Base-by-base conservation (phyloP, 2,329 filamentous ascomycete species). In the Chlorencoelia australis region DNA sequence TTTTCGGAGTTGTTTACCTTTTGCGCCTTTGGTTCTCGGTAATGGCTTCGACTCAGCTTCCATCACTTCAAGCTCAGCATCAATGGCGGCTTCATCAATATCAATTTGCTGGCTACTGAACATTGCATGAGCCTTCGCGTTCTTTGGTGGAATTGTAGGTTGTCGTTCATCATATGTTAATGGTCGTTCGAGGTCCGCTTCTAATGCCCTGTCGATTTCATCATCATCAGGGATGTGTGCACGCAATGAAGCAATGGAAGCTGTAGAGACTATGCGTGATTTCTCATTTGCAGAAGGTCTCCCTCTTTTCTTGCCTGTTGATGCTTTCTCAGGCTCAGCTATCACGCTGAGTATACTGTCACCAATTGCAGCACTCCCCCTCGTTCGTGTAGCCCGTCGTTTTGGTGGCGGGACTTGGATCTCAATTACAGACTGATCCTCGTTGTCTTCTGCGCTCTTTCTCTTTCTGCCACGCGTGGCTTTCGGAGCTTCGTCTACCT, bases 161-260 rank as follows among this genome's bases (percentile, higher is more conserved):
- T 45, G 46, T 25, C 46, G 45, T 29, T 75, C 72, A 10, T 71
- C 67, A 19, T 77, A 69, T 2, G 65, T 68, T 17, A 71, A 51
- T 1, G 67, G 70, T 19, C 66, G 62, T 28, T 79, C 72, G 7
- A 83, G 65, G 39, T 81, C 79, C 2, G 71, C 75, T 49, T 81
- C 71, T 1, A 84, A 62, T 32, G 74, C 73, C 15, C 70, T 69
- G 34, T 84, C 75, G 24, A 83, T 69, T 44, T 82, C 78, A 2
- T 75, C 71, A 42, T 83, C 76, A 37, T 74, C 66, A 0, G 70
- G 68, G 58, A 57, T 38, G 18, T 39, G 30, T 11, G 59, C 59
- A n/a, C 63, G 61, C 6, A 61, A 51, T 1, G 73, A 70, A 21
- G 64, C 59, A 11, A 58, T 50, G 3, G 68, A 65, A 9, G 58